Evolutionary conservation across 441 rosid species (phyloP), one percentile per base, ranked within the genome.

Genomic region (Gossypium davidsonii): DNA sequence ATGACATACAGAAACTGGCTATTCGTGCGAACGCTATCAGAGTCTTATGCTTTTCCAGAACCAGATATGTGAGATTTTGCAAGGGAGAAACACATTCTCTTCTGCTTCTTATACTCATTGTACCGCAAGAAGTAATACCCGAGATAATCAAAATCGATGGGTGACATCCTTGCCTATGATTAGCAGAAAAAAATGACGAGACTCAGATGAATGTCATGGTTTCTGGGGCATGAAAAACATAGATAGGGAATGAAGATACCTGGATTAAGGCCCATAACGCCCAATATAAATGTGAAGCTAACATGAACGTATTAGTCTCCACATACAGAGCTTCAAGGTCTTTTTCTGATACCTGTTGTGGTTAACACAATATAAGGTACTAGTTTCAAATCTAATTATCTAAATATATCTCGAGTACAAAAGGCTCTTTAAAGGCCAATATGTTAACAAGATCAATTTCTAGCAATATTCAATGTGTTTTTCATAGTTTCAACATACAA

Each of bases 181-280:
- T 25, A 71, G 59, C 58, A 18, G 23, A 2, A 28, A n/a, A 59
- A 28, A 28, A 6, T 5, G 42, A 37, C 42, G 0, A 5, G 20
- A 55, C 11, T 49, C 21, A 39, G 65, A 55, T 49, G 65, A 23
- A 44, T n/a, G 63, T 28, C 67, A 42, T 0, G 51, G 9, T 73
- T 59, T 17, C 39, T 14, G 59, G 61, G 48, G 48, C n/a, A 63
- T 18, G 71, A 62, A 48, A 67, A 12, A 15, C 69, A 51, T 15
- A 53, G 25, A 10, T 15, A 49, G 39, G 23, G 34, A 3, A 57
- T 48, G 23, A 42, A 15, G 17, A 20, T 82, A 91, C 99, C 98
- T 95, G 99, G 76, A 96, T 96, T 60, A 96, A 79, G 3, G 94
- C 94, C 99, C 99, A 96, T 74, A 90, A 77, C 14, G 98, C 97